Percentiles rank a stretch among this genome's conserved stretches.
Conservation (phyloP, 139 green algal species). For the Chlorella sorokiniana region DNA sequence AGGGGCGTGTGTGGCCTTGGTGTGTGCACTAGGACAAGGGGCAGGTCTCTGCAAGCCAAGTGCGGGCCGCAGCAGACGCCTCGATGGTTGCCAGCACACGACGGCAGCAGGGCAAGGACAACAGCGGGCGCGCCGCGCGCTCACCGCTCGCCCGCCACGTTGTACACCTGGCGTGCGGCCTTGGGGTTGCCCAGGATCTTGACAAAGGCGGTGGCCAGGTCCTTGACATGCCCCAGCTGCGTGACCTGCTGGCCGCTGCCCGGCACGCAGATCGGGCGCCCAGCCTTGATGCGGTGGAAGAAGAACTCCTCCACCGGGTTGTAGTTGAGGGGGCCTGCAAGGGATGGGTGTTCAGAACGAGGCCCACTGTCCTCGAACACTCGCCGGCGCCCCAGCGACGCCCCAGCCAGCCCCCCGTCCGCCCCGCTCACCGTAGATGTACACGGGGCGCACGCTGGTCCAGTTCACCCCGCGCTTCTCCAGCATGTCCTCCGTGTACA, state of each 20-base stretch:
- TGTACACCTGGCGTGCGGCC: slow-evolving; percentile 73
- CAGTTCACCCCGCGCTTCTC: slow-evolving; percentile 76
- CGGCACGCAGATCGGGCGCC: slow-evolving; percentile 89
- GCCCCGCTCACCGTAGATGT: slow-evolving; percentile 87
- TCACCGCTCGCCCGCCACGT: slow-evolving; percentile 66
- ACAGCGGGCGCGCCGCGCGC: background rate
- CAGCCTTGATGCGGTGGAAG: slow-evolving; percentile 86
- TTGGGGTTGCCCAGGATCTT: slow-evolving; percentile 81
- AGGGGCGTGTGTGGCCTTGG: background rate
- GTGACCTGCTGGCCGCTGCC: slow-evolving; percentile 80
- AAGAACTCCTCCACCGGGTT: slow-evolving; percentile 97
- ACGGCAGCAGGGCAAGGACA: too few relatives aligned
- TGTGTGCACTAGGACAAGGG: too few relatives aligned
- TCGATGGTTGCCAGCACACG: too few relatives aligned
- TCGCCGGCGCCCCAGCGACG: background rate
- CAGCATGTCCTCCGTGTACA: slow-evolving; percentile 92
- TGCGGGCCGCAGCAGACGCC: too few relatives aligned
- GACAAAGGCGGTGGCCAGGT: slow-evolving; percentile 87
- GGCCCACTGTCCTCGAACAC: background rate
- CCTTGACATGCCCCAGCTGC: slow-evolving; percentile 91
- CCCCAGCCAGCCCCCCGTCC: background rate
- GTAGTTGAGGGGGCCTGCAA: slow-evolving; percentile 92
- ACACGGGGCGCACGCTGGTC: slow-evolving; percentile 92
- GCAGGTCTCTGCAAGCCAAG: too few relatives aligned
- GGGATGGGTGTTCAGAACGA: background rate